Conservation (phyloP, 148 eudicot genomes). For the Bassia scoparia region DNA sequence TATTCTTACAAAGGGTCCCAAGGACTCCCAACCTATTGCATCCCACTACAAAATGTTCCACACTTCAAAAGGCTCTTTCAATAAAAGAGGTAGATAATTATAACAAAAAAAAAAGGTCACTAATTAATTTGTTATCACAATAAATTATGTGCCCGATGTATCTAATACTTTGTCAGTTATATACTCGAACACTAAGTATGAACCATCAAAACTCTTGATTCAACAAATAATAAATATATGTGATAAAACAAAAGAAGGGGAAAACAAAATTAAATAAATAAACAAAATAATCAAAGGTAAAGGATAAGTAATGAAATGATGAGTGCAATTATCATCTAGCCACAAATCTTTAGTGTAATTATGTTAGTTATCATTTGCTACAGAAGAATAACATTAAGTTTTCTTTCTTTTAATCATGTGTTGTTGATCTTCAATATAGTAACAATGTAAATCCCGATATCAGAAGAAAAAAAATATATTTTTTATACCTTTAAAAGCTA, state of each 20-base stretch:
- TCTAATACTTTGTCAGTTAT: too few relatives aligned
- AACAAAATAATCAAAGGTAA: background rate
- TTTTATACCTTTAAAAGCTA: background rate
- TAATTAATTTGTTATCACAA: too few relatives aligned
- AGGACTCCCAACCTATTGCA: background rate
- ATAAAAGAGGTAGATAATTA: too few relatives aligned
- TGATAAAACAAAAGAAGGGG: background rate
- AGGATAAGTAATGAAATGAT: conserved; percentile 10
- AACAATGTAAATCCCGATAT: background rate
- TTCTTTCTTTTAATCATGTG: conserved; percentile 14
- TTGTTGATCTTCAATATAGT: conserved; percentile 6
- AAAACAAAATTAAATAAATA: too few relatives aligned
- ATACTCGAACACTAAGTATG: background rate
- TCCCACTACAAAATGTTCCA: background rate
- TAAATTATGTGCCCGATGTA: too few relatives aligned
- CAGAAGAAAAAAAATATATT: background rate
- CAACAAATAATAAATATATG: conserved; percentile 15
- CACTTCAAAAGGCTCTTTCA: background rate
- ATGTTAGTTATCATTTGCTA: conserved; percentile 7
- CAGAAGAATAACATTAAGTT: conserved; percentile 5
- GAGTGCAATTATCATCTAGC: conserved; percentile 9
- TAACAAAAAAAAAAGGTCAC: too few relatives aligned
- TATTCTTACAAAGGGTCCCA: conserved; percentile 1
- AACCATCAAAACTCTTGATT: too few relatives aligned
- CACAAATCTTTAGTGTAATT: conserved; percentile 1